These are phyloP conservation scores for Creolimax fragrantissima DNA, from an alignment of 78 protist species.

Conservation along the genomic window DNA sequence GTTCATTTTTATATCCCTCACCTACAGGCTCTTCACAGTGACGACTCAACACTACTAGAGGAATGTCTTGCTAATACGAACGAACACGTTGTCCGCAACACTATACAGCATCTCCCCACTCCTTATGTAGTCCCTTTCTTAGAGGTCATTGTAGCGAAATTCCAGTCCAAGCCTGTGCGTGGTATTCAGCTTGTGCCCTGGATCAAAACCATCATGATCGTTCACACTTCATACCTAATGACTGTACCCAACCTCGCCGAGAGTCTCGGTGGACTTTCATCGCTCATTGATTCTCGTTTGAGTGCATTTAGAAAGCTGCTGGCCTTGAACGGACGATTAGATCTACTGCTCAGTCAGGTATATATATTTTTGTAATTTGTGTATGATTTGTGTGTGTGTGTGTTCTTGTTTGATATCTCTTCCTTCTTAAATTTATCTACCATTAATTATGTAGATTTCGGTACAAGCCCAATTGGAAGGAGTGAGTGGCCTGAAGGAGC, in stretches of 20 bases:
- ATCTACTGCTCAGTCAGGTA: constrained; percentile 25
- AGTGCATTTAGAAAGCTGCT: constrained; percentile 18
- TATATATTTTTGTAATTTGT: neutral
- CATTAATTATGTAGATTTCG: neutral
- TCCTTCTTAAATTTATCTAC: neutral
- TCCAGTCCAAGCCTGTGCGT: constrained; percentile 9
- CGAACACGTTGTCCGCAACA: neutral
- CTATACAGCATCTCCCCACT: neutral
- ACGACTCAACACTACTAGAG: constrained; percentile 7
- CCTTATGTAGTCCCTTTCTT: constrained; percentile 18
- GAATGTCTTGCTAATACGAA: neutral
- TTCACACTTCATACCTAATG: constrained; percentile 25
- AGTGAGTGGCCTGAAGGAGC: neutral
- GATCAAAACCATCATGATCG: neutral
- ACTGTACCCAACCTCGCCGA: neutral
- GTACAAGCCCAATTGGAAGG: neutral
- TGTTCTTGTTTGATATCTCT: neutral
- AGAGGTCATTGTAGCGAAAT: neutral
- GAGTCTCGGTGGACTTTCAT: neutral
- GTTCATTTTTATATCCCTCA: no score
- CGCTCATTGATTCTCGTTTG: constrained; percentile 13
- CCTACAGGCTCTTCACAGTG: constrained; percentile 18
- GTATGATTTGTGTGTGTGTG: neutral
- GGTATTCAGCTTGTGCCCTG: neutral
- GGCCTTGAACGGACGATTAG: constrained; percentile 19